Percentiles rank a stretch among this genome's conserved stretches.
Evolutionary conservation across 352 stramenopile genomes (phyloP).

Genomic region (Discostella stelligera): DNA sequence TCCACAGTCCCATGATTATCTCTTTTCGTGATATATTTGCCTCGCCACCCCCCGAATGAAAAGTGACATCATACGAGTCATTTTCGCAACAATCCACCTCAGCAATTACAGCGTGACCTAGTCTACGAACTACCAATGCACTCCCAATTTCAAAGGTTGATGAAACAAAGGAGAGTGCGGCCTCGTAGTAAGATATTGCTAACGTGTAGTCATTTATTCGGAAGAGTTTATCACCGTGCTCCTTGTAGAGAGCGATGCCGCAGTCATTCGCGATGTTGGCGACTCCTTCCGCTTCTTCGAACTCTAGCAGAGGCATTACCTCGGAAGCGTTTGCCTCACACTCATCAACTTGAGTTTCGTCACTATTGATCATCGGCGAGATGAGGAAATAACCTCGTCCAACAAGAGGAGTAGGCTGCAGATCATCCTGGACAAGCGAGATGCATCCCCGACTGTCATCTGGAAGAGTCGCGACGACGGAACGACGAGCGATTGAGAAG

Average conservation of each 20-base stretch:
- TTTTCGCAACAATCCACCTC: slow-evolving; percentile 50
- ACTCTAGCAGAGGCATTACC: slow-evolving; percentile 37
- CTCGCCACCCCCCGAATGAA: slow-evolving; percentile 35
- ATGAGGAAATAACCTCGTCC: slow-evolving; percentile 26
- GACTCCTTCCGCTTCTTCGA: slow-evolving; percentile 21
- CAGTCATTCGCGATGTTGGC: neutral
- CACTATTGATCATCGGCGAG: slow-evolving; percentile 23
- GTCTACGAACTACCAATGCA: slow-evolving; percentile 25
- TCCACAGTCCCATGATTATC: slow-evolving; percentile 48
- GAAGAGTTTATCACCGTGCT: slow-evolving; percentile 35
- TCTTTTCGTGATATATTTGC: slow-evolving; percentile 39
- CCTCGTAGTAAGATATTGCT: slow-evolving; percentile 45
- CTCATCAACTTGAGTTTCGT: slow-evolving; percentile 23
- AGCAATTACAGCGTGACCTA: slow-evolving; percentile 31
- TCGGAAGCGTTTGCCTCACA: slow-evolving; percentile 20
- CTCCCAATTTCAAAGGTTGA: slow-evolving; percentile 26
- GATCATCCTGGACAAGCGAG: slow-evolving; percentile 40
- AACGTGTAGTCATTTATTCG: slow-evolving; percentile 29
- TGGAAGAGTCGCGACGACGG: slow-evolving; percentile 31
- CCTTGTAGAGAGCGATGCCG: slow-evolving; percentile 23
- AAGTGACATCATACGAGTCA: slow-evolving; percentile 53
- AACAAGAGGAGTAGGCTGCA: slow-evolving; percentile 20
- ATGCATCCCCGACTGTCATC: slow-evolving; percentile 16
- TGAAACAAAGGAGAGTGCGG: slow-evolving; percentile 26
- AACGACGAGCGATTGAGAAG: slow-evolving; percentile 19